These are phyloP conservation scores for Xylaria sp. DNA, from an alignment of 2,329 filamentous ascomycete genomes.

Conservation along the genomic window DNA sequence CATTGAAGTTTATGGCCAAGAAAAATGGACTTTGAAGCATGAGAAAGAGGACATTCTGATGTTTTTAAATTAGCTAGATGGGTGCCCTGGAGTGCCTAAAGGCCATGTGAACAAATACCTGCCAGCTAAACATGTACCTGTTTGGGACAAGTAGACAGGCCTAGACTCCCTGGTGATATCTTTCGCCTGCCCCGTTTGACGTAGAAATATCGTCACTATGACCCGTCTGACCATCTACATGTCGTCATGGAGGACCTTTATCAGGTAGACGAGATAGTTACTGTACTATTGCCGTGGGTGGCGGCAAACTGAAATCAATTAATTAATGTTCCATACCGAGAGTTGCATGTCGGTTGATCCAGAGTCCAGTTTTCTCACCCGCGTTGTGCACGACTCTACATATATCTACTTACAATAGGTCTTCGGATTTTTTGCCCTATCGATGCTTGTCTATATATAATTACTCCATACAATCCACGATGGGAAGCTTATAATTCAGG, in stretches of 20 bases:
- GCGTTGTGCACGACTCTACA: background rate
- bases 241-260: background rate
- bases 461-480: background rate
- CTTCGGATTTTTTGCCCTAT: background rate
- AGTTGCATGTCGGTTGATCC: background rate
- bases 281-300: background rate
- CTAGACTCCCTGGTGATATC: background rate
- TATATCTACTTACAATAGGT: background rate
- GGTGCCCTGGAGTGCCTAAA: too few relatives aligned
- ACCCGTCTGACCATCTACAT: background rate
- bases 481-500: background rate
- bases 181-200: background rate
- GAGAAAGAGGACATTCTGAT: background rate
- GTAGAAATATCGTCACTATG: constrained; percentile 1
- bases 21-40: background rate
- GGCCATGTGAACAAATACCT: too few relatives aligned
- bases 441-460: background rate
- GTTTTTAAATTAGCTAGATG: background rate
- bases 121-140: background rate
- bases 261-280: background rate
- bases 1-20: background rate
- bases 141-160: background rate
- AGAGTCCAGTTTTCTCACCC: background rate
- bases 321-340: background rate
- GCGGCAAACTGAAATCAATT: background rate